Percentiles rank a stretch among this genome's conserved stretches.
Evolutionary conservation across 768 basidiomycete species (phyloP).

Genomic region (Podaxis carcinomalis): DNA sequence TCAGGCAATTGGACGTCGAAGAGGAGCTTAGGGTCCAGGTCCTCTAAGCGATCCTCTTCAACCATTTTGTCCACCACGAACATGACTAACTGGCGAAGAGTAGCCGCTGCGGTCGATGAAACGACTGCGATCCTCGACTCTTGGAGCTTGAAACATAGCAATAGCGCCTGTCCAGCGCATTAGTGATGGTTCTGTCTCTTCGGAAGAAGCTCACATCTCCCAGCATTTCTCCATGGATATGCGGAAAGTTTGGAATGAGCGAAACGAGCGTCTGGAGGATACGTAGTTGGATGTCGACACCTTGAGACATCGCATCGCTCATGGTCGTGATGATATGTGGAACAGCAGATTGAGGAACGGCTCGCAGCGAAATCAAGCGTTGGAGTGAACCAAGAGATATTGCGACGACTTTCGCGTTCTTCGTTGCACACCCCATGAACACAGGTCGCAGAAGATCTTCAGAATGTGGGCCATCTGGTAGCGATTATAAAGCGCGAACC

Average conservation of each 20-base stretch:
- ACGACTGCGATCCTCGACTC: conserved; percentile 96
- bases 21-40: conserved; percentile 25
- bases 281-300: conserved; percentile 94
- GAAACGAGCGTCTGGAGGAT: conserved; percentile 91
- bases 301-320: conserved; percentile 85
- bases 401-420: conserved; percentile 90
- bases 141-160: conserved; percentile 94
- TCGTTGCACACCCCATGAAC: conserved; percentile 91
- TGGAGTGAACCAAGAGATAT: conserved; percentile 90
- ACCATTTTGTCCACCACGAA: conserved; percentile 95
- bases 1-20: conserved; percentile 60
- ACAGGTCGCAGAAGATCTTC: conserved; percentile 82
- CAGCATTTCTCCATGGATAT: conserved; percentile 73
- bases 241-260: conserved; percentile 83
- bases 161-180: conserved; percentile 56
- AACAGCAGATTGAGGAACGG: conserved; percentile 76
- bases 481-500: not conserved
- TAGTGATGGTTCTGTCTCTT: not conserved
- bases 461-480: conserved; percentile 69
- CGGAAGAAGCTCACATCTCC: conserved; percentile 60
- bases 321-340: conserved; percentile 80
- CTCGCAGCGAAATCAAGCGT: conserved; percentile 81
- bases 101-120: conserved; percentile 95
- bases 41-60: conserved; percentile 57
- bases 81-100: conserved; percentile 94